Percentiles rank a stretch among this genome's conserved stretches.
phyloP scores from a whole-genome alignment of 176 grass and related monocot genomes.

The Phoenix roebelenii region DNA sequence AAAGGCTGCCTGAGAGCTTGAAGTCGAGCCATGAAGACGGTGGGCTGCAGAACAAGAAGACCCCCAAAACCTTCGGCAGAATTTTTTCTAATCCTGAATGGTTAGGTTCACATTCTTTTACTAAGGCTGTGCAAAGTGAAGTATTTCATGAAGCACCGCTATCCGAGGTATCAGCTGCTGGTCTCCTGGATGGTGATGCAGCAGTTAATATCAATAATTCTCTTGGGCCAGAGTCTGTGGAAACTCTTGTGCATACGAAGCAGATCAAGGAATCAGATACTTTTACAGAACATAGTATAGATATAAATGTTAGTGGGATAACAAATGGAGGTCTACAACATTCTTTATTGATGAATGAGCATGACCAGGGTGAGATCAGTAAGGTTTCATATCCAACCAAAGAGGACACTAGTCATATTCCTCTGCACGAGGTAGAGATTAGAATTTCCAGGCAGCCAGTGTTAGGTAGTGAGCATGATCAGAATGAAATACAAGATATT shows the following conservation, averaged over 20 bases:
- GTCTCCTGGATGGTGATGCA: slow-evolving; percentile 5
- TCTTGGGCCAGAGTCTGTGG: neutral
- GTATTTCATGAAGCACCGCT: slow-evolving; percentile 21
- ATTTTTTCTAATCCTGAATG: slow-evolving; percentile 14
- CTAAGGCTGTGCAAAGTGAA: slow-evolving; percentile 21
- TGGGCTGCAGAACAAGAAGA: slow-evolving; percentile 22
- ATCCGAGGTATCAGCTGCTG: neutral
- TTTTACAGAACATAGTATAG: neutral
- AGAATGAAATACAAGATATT: neutral
- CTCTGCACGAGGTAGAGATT: no score
- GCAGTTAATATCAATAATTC: neutral
- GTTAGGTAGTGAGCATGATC: no score
- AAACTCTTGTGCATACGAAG: neutral
- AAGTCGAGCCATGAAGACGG: slow-evolving; percentile 34
- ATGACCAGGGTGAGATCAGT: neutral
- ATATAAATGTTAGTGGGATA: neutral
- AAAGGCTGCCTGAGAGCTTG: slow-evolving; percentile 24
- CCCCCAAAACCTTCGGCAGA: slow-evolving; percentile 8
- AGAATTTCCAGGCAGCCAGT: no score
- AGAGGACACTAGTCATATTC: no score
- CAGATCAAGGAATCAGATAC: neutral
- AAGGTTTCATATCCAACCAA: neutral
- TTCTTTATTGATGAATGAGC: neutral
- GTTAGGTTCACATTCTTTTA: slow-evolving; percentile 17
- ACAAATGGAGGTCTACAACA: slow-evolving; percentile 8